Evolutionary conservation across 768 basidiomycete species (phyloP), one percentile per base, ranked within the genome.

Genomic region (Xerocomellus amylosporus): DNA sequence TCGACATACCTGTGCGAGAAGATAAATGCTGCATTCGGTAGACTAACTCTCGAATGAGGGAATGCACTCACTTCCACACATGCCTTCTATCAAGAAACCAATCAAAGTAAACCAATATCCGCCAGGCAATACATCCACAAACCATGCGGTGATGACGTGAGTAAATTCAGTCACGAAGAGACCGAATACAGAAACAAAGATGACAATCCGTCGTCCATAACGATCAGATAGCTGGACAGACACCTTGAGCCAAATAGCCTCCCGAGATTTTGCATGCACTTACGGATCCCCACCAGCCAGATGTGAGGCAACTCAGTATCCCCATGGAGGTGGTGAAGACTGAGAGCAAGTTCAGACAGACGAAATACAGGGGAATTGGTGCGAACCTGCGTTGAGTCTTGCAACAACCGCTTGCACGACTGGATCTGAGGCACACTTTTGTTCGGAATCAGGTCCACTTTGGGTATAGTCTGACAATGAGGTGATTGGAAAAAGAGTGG

Each of bases 271-370:
- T 43, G 17, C 30, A 54, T 33, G 46, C 53, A 75, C 86, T 68
- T 70, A 88, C 87, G 49, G 86, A 79, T 51, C 88, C 87, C 93
- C 93, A 96, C 82, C 85, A 94, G 3, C 82, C 90, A 13, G 87
- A 85, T 3, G 91, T 93, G 33, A 94, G 64, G 57, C 89, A 88
- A 31, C 83, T 79, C 33, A 96, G 73, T 47, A 91, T 69, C 9
- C 93, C 93, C 73, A 82, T 83, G 9, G 79, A 74, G 3, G 85
- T 75, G 0, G 81, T 70, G 65, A 89, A 84, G 20, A 79, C 88
- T 91, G 60, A 2, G 15, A 14, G 22, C n/a, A 52, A 20, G 30
- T 49, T 56, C 6, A 58, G 37, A 45, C 15, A 50, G n/a, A 47
- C 13, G 2, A 49, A 46, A 17, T 30, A 41, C 0, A 15, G 12